Conservation (phyloP, 768 basidiomycete species). For the Mycena olivaceomarginata region DNA sequence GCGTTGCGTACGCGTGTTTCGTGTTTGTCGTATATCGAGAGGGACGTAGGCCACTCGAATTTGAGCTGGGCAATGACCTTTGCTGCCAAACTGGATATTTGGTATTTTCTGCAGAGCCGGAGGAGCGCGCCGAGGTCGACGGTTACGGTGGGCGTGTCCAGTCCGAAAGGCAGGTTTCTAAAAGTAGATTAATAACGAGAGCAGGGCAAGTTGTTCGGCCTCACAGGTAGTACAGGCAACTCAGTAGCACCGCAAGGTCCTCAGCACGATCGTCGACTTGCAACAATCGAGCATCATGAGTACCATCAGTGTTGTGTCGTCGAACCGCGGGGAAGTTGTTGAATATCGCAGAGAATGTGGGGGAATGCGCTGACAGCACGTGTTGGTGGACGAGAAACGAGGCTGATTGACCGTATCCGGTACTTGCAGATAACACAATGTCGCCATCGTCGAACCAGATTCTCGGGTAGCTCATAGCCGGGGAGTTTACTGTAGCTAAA, state of each 20-base stretch:
- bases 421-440: constrained; percentile 5
- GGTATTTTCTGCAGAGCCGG: constrained; percentile 12
- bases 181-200: too few relatives aligned
- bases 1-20: not conserved
- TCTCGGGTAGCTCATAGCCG: constrained; percentile 8
- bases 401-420: not conserved
- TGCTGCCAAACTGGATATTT: not conserved
- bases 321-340: not conserved
- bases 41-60: constrained; percentile 24
- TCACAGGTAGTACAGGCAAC: not conserved
- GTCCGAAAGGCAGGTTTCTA: constrained; percentile 10
- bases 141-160: not conserved
- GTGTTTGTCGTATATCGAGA: not conserved
- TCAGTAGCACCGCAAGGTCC: not conserved
- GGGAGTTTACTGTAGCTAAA: too few relatives aligned
- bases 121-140: constrained; percentile 2
- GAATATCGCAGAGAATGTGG: not conserved
- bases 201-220: too few relatives aligned
- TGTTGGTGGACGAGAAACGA: constrained; percentile 7
- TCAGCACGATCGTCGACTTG: not conserved
- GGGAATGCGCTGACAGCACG: not conserved
- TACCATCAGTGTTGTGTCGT: not conserved
- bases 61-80: constrained; percentile 1
- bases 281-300: not conserved
- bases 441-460: constrained; percentile 21